Percentiles rank a stretch among this genome's conserved stretches.
Conservation (phyloP, 2,329 filamentous ascomycete genomes). For the Trichophyton simii region DNA sequence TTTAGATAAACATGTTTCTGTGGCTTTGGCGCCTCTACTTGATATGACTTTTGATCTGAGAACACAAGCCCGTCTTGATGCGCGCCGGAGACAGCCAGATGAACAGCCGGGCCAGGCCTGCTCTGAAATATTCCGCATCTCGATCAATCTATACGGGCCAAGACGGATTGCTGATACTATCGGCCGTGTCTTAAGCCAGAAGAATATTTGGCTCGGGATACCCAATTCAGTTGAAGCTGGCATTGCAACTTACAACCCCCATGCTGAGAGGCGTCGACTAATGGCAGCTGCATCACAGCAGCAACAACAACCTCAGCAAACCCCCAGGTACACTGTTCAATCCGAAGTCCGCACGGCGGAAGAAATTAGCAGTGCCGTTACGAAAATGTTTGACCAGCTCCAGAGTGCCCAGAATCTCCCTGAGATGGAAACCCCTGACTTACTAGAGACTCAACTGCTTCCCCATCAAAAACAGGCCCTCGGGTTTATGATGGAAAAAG, state of each 20-base stretch:
- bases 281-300: constrained; percentile 15
- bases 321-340: constrained; percentile 18
- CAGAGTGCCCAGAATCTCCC: constrained; percentile 63
- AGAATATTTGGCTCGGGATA: constrained; percentile 53
- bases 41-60: constrained; percentile 55
- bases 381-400: constrained; percentile 77
- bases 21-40: constrained; percentile 58
- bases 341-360: constrained; percentile 56
- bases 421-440: constrained; percentile 51
- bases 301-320: constrained; percentile 4
- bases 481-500: constrained; percentile 70
- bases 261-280: constrained; percentile 40
- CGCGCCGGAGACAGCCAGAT: constrained; percentile 48
- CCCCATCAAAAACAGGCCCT: constrained; percentile 83
- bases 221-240: constrained; percentile 56
- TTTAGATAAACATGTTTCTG: constrained; percentile 56
- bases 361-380: constrained; percentile 73
- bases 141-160: constrained; percentile 69
- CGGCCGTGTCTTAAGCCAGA: constrained; percentile 54
- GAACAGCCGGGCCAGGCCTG: constrained; percentile 53
- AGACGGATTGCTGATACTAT: constrained; percentile 52
- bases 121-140: constrained; percentile 51
- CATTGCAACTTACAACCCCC: constrained; percentile 64
- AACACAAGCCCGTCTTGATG: constrained; percentile 57
- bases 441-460: constrained; percentile 57